Conservation (phyloP, 192 early-diverging fungal genomes). For the Backusella australiensis region DNA sequence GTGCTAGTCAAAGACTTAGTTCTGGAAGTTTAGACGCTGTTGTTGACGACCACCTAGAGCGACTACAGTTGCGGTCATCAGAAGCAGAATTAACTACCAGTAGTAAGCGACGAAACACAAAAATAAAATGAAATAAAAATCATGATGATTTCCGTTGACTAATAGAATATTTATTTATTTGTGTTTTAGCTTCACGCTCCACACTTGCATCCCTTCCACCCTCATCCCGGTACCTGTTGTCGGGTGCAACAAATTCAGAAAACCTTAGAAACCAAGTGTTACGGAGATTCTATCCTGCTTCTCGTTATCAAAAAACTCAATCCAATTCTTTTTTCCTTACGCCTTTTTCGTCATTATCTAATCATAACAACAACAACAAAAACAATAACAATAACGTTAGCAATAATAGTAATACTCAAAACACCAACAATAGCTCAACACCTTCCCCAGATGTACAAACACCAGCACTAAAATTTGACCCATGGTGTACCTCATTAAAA, state of each 20-base stretch:
- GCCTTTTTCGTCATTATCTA: constrained; percentile 6
- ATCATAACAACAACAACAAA: neutral
- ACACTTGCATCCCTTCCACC: constrained; percentile 13
- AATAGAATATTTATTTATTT: neutral
- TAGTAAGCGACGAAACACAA: constrained; percentile 3
- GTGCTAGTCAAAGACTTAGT: constrained; percentile 8
- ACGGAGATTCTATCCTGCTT: constrained; percentile 11
- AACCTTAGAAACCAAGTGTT: constrained; percentile 20
- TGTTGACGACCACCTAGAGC: neutral
- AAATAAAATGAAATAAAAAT: neutral
- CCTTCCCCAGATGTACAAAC: neutral
- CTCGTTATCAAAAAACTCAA: constrained; percentile 6
- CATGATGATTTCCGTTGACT: neutral
- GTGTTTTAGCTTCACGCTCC: constrained; percentile 5
- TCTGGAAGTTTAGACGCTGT: neutral
- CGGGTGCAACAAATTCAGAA: constrained; percentile 12
- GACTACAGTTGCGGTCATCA: neutral
- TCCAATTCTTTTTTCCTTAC: neutral
- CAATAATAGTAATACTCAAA: neutral
- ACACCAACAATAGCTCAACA: neutral
- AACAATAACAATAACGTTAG: neutral
- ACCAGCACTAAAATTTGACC: constrained; percentile 3
- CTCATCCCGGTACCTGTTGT: constrained; percentile 15
- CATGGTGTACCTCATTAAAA: constrained; percentile 30
- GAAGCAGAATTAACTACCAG: neutral